Conservation (phyloP, 768 basidiomycete genomes). For the Podaxis pistillaris region DNA sequence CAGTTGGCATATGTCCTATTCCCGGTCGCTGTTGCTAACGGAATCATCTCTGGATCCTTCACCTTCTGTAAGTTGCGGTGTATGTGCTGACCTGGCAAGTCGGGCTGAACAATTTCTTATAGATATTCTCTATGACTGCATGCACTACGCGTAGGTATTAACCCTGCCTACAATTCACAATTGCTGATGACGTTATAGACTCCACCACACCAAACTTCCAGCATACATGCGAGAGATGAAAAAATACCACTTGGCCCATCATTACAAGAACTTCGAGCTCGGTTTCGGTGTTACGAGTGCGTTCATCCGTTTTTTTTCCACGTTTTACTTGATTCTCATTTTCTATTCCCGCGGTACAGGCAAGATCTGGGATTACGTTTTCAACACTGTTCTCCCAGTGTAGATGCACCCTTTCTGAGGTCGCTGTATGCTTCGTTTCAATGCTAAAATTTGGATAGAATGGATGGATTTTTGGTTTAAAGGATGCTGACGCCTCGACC, state of each 20-base stretch:
- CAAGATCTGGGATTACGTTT: slow-evolving; percentile 94
- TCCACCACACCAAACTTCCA: slow-evolving; percentile 87
- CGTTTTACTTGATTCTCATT: neutral
- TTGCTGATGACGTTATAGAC: slow-evolving; percentile 32
- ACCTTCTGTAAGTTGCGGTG: slow-evolving; percentile 58
- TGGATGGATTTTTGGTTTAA: neutral
- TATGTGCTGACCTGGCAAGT: no score
- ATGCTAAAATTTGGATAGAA: neutral
- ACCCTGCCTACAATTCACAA: neutral
- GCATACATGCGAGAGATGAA: slow-evolving; percentile 90
- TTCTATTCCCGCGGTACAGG: slow-evolving; percentile 35
- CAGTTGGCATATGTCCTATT: slow-evolving; percentile 79
- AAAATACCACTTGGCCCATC: slow-evolving; percentile 96
- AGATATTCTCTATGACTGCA: slow-evolving; percentile 86
- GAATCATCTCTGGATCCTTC: slow-evolving; percentile 83
- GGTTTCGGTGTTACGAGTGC: slow-evolving; percentile 94
- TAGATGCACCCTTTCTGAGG: slow-evolving; percentile 28
- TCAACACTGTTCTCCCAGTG: slow-evolving; percentile 76
- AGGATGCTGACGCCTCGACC: neutral
- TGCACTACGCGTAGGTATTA: slow-evolving; percentile 84
- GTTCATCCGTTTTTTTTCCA: slow-evolving; percentile 22
- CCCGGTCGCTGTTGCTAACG: slow-evolving; percentile 84
- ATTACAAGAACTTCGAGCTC: slow-evolving; percentile 98
- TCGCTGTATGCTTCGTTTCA: neutral
- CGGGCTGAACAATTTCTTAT: neutral